These are phyloP conservation scores for Cyclotella cryptica DNA, from an alignment of 108 stramenopile genomes.

Conservation along the genomic window DNA sequence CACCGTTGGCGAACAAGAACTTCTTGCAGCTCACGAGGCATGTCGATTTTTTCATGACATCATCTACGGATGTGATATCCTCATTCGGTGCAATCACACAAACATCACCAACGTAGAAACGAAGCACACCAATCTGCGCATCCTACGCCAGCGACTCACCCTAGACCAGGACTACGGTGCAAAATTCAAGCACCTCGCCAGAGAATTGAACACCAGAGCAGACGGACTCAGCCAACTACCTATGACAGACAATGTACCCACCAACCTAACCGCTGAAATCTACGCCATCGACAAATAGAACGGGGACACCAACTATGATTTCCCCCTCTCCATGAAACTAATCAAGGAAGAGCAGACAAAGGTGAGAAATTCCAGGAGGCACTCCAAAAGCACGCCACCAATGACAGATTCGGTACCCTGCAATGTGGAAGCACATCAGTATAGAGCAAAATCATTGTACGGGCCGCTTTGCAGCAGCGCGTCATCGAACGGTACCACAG, in stretches of 20 bases:
- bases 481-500: slow-evolving; percentile 35
- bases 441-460: slow-evolving; percentile 9
- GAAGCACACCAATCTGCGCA: slow-evolving; percentile 4
- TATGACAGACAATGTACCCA: slow-evolving; percentile 7
- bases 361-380: not conserved
- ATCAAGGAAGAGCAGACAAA: slow-evolving; percentile 5
- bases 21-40: slow-evolving; percentile 41
- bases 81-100: slow-evolving; percentile 9
- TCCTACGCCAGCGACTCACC: not conserved
- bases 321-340: slow-evolving; percentile 6
- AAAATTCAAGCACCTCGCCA: slow-evolving; percentile 1
- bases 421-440: not conserved
- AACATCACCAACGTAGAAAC: slow-evolving; percentile 1
- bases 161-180: slow-evolving; percentile 11
- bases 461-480: not conserved
- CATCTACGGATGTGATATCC: slow-evolving; percentile 18
- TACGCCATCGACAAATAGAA: slow-evolving; percentile 6
- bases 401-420: too few species aligned
- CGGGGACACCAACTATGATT: not conserved
- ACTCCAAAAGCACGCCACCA: not conserved
- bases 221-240: slow-evolving; percentile 19
- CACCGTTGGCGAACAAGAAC: slow-evolving; percentile 51
- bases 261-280: not conserved
- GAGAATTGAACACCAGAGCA: slow-evolving; percentile 17
- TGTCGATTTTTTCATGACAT: slow-evolving; percentile 22